These are phyloP conservation scores for Uromyces viciae-fabae DNA, from an alignment of 1,284 basidiomycete species.

Conservation along the genomic window DNA sequence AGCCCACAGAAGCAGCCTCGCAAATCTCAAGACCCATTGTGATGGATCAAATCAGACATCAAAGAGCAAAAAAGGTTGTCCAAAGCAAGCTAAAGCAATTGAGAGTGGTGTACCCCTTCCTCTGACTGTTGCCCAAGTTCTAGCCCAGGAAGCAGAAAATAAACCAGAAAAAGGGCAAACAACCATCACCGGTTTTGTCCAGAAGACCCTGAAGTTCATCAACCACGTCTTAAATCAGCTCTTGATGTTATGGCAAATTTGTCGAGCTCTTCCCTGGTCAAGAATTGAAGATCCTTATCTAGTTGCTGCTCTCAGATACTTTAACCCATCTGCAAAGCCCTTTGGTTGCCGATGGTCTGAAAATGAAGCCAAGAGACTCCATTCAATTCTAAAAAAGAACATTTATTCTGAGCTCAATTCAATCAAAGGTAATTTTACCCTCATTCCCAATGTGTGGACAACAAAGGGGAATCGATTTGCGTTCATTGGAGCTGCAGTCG, in stretches of 20 bases:
- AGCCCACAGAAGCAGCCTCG: background rate
- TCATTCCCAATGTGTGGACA: constrained; percentile 17
- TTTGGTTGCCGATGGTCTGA: background rate
- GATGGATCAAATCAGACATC: background rate
- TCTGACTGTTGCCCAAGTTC: background rate
- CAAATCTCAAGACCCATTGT: background rate
- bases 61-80: background rate
- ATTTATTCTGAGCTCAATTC: background rate
- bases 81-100: background rate
- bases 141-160: background rate
- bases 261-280: background rate
- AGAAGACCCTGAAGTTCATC: background rate
- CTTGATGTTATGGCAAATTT: background rate
- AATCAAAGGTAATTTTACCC: background rate
- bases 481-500: background rate
- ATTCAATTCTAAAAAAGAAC: background rate
- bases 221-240: constrained; percentile 13
- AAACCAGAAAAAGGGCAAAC: background rate
- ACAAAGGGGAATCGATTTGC: constrained; percentile 1
- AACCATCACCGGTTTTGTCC: background rate
- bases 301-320: background rate
- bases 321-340: background rate
- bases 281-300: constrained; percentile 13
- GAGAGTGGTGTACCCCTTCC: background rate
- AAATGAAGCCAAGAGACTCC: background rate